These are phyloP conservation scores for Arthroderma sp. DNA, from an alignment of 2,329 filamentous ascomycete species.

Conservation along the genomic window DNA sequence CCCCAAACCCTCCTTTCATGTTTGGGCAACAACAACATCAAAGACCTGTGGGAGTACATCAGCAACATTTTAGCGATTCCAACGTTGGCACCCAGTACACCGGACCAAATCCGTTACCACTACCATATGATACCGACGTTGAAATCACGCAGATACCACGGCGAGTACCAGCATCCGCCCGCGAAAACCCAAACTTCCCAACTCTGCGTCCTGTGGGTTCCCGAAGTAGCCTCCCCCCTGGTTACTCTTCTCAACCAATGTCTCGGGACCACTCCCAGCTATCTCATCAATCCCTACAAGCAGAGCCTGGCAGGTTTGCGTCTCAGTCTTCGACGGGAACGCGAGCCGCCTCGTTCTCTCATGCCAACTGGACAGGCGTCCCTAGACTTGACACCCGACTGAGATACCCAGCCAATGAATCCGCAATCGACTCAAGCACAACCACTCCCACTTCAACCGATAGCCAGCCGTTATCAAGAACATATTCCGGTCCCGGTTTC, in stretches of 20 bases:
- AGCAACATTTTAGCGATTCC: background rate
- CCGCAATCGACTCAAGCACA: constrained; percentile 9
- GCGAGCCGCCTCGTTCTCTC: constrained; percentile 6
- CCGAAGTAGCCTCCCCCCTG: constrained; percentile 13
- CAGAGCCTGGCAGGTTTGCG: constrained; percentile 13
- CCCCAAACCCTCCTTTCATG: background rate
- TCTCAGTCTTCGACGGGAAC: background rate
- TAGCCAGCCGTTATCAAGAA: constrained; percentile 15
- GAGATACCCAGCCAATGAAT: constrained; percentile 7
- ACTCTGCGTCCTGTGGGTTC: constrained; percentile 3
- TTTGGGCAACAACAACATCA: background rate
- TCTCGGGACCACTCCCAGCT: constrained; percentile 20
- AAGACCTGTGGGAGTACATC: background rate
- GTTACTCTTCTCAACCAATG: constrained; percentile 23
- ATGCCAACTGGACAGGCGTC: background rate
- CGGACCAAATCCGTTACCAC: constrained; percentile 12
- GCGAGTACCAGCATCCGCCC: constrained; percentile 10
- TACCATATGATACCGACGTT: constrained; percentile 28
- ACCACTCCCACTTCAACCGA: constrained; percentile 12
- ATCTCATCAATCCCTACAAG: constrained; percentile 18
- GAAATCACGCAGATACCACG: constrained; percentile 21
- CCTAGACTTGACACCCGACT: constrained; percentile 6
- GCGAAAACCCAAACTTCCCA: background rate
- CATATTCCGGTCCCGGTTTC: constrained; percentile 19
- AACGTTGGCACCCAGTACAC: background rate